Evolutionary conservation across 768 basidiomycete species (phyloP).

Genomic region (Tricholoma sp.): DNA sequence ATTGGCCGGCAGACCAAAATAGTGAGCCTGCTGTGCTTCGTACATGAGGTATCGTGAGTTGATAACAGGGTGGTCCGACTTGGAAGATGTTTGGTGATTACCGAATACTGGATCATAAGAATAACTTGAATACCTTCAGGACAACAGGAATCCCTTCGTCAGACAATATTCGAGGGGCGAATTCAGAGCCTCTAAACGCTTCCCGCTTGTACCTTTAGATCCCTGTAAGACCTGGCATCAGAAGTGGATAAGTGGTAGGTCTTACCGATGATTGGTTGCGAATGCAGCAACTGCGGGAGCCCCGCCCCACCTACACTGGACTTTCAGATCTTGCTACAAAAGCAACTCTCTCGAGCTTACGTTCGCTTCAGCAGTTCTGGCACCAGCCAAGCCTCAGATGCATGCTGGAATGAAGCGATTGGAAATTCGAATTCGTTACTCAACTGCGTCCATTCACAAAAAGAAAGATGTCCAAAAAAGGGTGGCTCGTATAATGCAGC

Average conservation of each 20-base stretch:
- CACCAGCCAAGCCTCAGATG: conserved; percentile 88
- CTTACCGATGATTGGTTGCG: conserved; percentile 65
- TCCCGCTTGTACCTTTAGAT: conserved; percentile 39
- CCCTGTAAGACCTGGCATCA: not conserved
- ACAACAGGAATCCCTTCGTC: conserved; percentile 69
- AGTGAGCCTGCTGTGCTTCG: conserved; percentile 69
- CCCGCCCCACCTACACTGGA: conserved; percentile 33
- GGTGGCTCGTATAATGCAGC: not conserved
- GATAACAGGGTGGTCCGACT: conserved; percentile 56
- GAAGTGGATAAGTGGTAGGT: not conserved
- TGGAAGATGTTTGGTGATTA: not conserved
- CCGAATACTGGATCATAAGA: not conserved
- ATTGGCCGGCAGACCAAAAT: conserved; percentile 56
- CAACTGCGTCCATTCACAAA: conserved; percentile 37
- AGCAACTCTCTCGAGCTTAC: conserved; percentile 31
- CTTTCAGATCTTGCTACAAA: not conserved
- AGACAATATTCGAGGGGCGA: conserved; percentile 70
- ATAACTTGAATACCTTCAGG: conserved; percentile 63
- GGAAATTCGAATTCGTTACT: conserved; percentile 89
- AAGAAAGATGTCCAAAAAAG: not conserved
- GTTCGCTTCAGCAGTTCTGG: conserved; percentile 75
- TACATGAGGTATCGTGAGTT: conserved; percentile 66
- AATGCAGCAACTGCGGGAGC: conserved; percentile 78
- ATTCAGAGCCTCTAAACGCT: conserved; percentile 69
- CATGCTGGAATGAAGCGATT: conserved; percentile 80